These are phyloP conservation scores for Pleurotus giganteus DNA, from an alignment of 768 basidiomycete genomes.

Conservation along the genomic window DNA sequence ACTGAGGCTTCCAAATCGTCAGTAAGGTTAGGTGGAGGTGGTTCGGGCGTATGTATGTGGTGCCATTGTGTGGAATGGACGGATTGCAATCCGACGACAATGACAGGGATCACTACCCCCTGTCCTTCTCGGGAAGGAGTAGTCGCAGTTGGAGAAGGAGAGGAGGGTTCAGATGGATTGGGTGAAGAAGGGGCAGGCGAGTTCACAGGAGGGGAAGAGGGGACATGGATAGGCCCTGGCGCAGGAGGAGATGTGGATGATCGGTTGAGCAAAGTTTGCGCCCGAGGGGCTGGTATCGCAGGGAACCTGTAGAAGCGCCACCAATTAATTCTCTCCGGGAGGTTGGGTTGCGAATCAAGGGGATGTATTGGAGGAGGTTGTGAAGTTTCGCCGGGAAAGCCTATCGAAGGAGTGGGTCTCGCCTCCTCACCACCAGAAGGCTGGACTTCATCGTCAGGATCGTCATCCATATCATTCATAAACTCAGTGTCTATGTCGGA, in stretches of 20 bases:
- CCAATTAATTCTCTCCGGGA: conserved; percentile 62
- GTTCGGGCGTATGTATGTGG: conserved; percentile 10
- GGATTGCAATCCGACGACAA: conserved; percentile 80
- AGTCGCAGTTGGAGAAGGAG: conserved; percentile 3
- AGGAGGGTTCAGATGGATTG: conserved; percentile 7
- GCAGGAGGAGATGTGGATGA: neutral
- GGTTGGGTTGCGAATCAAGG: conserved; percentile 13
- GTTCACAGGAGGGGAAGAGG: neutral
- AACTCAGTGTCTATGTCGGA: neutral
- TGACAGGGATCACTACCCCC: conserved; percentile 70
- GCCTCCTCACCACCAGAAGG: neutral
- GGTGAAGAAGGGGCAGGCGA: conserved; percentile 17
- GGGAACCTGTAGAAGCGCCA: conserved; percentile 86
- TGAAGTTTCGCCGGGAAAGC: neutral
- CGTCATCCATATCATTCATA: neutral
- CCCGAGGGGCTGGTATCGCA: conserved; percentile 47
- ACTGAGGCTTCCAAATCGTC: neutral
- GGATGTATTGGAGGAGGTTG: neutral
- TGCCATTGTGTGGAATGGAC: conserved; percentile 50
- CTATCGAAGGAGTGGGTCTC: neutral
- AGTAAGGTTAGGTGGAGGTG: too few relatives aligned
- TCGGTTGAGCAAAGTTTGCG: conserved; percentile 4
- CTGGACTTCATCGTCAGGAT: neutral
- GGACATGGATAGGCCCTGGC: neutral
- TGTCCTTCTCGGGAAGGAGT: conserved; percentile 12